phyloP scores from a whole-genome alignment of 352 stramenopile species.

The Pythium dissimile region DNA sequence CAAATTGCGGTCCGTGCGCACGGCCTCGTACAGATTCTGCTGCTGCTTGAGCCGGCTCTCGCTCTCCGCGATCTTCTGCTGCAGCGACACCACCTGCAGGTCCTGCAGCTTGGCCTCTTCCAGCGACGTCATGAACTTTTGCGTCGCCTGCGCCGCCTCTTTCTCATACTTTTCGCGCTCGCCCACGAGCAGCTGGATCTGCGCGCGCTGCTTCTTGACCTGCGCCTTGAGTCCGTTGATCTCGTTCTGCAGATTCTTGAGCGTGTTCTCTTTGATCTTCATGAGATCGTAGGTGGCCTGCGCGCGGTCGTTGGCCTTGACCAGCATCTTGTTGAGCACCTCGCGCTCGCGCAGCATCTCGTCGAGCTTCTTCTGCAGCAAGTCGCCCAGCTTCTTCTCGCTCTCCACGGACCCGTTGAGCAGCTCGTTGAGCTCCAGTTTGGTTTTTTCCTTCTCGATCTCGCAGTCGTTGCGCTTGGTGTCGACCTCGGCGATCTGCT shows the following conservation, averaged over 20 bases:
- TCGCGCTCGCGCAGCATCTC: slow-evolving; percentile 77
- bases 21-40: slow-evolving; percentile 94
- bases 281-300: slow-evolving; percentile 88
- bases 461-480: slow-evolving; percentile 54
- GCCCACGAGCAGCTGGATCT: slow-evolving; percentile 81
- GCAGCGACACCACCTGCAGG: slow-evolving; percentile 60
- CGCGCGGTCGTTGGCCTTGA: slow-evolving; percentile 73
- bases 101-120: slow-evolving; percentile 81
- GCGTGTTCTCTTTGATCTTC: slow-evolving; percentile 90
- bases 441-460: slow-evolving; percentile 59
- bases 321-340: slow-evolving; percentile 85
- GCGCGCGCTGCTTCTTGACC: slow-evolving; percentile 71
- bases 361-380: slow-evolving; percentile 74
- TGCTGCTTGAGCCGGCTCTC: slow-evolving; percentile 93
- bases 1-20: slow-evolving; percentile 93
- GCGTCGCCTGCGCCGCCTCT: slow-evolving; percentile 70
- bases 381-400: slow-evolving; percentile 69
- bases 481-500: slow-evolving; percentile 73
- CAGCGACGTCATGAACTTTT: slow-evolving; percentile 81
- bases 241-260: slow-evolving; percentile 90
- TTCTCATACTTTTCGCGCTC: slow-evolving; percentile 89
- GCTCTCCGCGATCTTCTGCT: slow-evolving; percentile 76
- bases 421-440: slow-evolving; percentile 59
- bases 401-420: slow-evolving; percentile 59
- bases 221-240: slow-evolving; percentile 79